Percentiles rank a stretch among this genome's conserved stretches.
Conservation (phyloP, 305 asterid genomes). For the Plantago lanceolata region DNA sequence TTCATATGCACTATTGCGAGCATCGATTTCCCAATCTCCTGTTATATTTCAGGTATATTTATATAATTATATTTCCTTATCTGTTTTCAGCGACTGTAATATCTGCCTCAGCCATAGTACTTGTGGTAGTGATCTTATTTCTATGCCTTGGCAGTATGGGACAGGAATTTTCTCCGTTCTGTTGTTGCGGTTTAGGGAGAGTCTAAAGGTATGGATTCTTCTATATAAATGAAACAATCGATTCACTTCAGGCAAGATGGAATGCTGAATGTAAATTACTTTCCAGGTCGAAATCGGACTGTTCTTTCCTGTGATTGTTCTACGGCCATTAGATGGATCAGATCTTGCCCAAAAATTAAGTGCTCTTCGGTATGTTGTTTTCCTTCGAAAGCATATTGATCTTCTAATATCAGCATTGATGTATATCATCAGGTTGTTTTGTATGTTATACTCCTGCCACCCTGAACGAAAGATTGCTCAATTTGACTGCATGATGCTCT, state of each 20-base stretch:
- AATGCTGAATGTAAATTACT: conserved; percentile 23
- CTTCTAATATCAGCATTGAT: conserved; percentile 14
- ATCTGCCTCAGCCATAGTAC: conserved; percentile 26
- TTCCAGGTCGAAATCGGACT: conserved; percentile 93
- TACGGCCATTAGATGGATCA: conserved; percentile 84
- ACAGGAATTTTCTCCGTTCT: conserved; percentile 86
- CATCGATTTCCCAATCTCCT: conserved; percentile 75
- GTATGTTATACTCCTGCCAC: conserved; percentile 20
- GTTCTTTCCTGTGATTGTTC: conserved; percentile 88
- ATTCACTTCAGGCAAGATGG: conserved; percentile 24
- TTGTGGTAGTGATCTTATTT: conserved; percentile 29
- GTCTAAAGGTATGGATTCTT: conserved; percentile 66
- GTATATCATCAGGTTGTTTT: conserved; percentile 18
- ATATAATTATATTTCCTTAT: conserved; percentile 25
- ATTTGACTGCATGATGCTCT: conserved; percentile 8
- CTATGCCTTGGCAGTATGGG: conserved; percentile 63
- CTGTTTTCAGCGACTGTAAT: conserved; percentile 23
- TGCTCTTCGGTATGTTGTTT: conserved; percentile 70
- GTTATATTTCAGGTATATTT: conserved; percentile 74
- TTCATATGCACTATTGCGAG: conserved; percentile 84
- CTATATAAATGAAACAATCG: conserved; percentile 17
- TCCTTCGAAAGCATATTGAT: conserved; percentile 21
- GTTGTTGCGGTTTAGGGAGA: conserved; percentile 86
- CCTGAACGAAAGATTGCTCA: conserved; percentile 12
- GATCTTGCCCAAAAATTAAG: conserved; percentile 73